Evolutionary conservation across 2,329 filamentous ascomycete species (phyloP), one percentile per base, ranked within the genome.

Genomic region (Talaromyces marneffei): DNA sequence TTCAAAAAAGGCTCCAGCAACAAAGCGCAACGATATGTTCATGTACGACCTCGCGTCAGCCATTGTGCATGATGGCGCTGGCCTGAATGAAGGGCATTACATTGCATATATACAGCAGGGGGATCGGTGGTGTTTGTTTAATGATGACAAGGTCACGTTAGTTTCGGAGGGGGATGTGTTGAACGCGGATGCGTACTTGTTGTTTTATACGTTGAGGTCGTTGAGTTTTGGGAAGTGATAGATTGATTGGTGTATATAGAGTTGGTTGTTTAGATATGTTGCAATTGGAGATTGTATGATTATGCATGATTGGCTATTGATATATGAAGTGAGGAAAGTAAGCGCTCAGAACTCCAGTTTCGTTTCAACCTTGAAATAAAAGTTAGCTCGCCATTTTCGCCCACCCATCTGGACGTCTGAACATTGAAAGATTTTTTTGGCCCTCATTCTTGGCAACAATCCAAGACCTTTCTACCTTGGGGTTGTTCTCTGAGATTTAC

Each of bases 101-200:
- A 87, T 92, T 61, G 90, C 88, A n/a, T 97, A 95, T 73, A 92
- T 90, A 63, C 82, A 91, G 52, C 88, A 93, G 62, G 89, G 87
- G 4, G 88, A 90, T 60, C 85, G 96, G 83, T 97, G 93, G 93
- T 96, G 96, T 74, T 86, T 90, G 60, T 97, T 97, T 76, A 95
- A 97, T 70, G 93, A 97, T 72, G 92, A 94, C 73, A 92, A 91
- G 72, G 93, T 97, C 25, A 90, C 92, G 64, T 72, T 92, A 60
- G 93, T 91, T 2, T 86, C 85, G 52, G 88, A 94, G 71, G 89
- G 89, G 4, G 91, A 97, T 63, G 93, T 97, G 2, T 81, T 97
- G 44, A 84, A 84, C 31, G 90, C 91, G 14, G 88, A 96, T 73
- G 92, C 93, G 0, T 97, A 97, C 74, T 80, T 97, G 61, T 79